phyloP scores from a whole-genome alignment of 805 yeast species.

The Saturnispora halmiae region DNA sequence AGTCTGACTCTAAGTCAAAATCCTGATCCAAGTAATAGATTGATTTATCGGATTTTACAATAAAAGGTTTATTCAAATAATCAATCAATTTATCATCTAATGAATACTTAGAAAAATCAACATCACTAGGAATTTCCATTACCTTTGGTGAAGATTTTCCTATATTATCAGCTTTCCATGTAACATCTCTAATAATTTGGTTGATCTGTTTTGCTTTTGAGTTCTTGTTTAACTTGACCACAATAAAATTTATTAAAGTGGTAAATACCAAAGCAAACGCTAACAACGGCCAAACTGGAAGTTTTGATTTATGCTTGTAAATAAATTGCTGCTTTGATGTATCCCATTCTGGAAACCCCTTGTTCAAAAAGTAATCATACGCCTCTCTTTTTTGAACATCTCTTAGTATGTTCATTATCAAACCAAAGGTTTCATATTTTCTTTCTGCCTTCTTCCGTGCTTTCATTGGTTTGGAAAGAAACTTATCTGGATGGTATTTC shows the following conservation, averaged over 20 bases:
- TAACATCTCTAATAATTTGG: conserved; percentile 14
- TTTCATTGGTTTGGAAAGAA: conserved; percentile 29
- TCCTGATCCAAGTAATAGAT: conserved; percentile 13
- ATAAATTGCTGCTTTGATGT: conserved; percentile 8
- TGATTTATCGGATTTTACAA: conserved; percentile 16
- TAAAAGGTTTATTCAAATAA: conserved; percentile 15
- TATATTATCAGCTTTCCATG: conserved; percentile 15
- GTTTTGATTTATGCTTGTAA: conserved; percentile 14
- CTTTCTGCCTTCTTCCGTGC: conserved; percentile 48
- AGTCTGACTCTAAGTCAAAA: conserved; percentile 10
- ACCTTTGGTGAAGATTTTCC: conserved; percentile 10
- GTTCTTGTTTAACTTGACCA: conserved; percentile 11
- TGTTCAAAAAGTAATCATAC: conserved; percentile 74
- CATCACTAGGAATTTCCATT: conserved; percentile 14
- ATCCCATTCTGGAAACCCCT: conserved; percentile 80
- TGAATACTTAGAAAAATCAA: conserved; percentile 6
- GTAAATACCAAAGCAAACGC: conserved; percentile 6
- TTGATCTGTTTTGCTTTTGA: conserved; percentile 15
- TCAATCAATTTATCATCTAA: conserved; percentile 15
- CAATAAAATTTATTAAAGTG: conserved; percentile 11
- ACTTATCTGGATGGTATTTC: conserved; percentile 81
- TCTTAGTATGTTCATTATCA: conserved; percentile 66
- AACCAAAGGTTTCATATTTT: conserved; percentile 68
- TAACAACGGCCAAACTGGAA: conserved; percentile 5
- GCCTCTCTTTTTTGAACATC: conserved; percentile 47